Evolutionary conservation across 371 early-diverging fungal genomes (phyloP), one percentile per base, ranked within the genome.

Genomic region (Syncephalastrum sp.): DNA sequence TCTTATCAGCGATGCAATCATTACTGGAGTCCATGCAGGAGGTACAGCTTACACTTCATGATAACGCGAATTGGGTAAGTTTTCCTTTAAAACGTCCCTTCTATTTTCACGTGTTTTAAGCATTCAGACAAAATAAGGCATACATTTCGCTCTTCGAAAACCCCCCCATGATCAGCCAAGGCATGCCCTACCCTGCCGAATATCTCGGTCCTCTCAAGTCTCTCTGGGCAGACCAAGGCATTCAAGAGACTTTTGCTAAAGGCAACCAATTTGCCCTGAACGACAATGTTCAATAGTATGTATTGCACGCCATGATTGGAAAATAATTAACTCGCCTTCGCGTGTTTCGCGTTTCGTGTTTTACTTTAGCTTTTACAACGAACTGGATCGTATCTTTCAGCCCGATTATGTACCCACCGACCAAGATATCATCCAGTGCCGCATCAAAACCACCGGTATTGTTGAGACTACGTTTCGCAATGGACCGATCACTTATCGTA

Each of bases 401-500:
- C 78, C 82, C 2, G 75, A 77, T 46, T 96, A 91, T 68, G 57
- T 82, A n/a, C 96, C 96, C 13, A 85, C 89, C 17, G 94, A 95
- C 64, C 93, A 94, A 65, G 94, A 93, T 64, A 88, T 93, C 45
- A 73, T 93, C 61, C 81, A 91, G 38, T 88, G 90, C 59, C 82
- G 94, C 47, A 57, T 61, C 21, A 65, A 65, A 42, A 65, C 66
- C 16, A 65, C 66, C 23, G 65, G 65, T 64, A 92, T 93, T 54
- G 86, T 83, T 47, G 97, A 96, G 64, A 92, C 91, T 1, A 81
- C 82, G 5, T 96, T 96, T 81, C 69, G 83, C 33, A 81, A 92
- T 33, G 93, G 92, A 6, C 75, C 86, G 23, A 70, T 93, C 48
- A 88, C 87, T 3, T 92, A 92, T 68, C 69, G 74, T 45, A 92